Conservation (phyloP, 331 rosid species). For the Pyracantha coccinea region DNA sequence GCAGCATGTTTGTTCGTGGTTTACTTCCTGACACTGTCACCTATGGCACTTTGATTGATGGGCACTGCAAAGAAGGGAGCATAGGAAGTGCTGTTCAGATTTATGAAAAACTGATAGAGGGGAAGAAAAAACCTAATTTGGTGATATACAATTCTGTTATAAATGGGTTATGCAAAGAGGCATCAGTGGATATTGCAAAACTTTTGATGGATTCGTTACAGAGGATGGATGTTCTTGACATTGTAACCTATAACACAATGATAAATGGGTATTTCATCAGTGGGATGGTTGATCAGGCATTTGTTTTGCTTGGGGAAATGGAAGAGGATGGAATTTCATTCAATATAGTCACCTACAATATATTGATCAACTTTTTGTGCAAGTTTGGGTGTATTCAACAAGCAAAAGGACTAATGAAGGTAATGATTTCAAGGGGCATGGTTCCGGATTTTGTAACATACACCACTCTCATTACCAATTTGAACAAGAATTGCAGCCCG, state of each 20-base stretch:
- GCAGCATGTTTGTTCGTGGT: slow-evolving; percentile 40
- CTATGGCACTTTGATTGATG: slow-evolving; percentile 42
- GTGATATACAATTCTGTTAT: slow-evolving; percentile 42
- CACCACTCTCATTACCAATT: slow-evolving; percentile 37
- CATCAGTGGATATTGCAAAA: slow-evolving; percentile 23
- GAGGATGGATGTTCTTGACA: slow-evolving; percentile 21
- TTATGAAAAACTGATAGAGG: slow-evolving; percentile 34
- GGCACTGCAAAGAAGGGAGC: slow-evolving; percentile 40
- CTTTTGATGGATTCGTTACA: slow-evolving; percentile 21
- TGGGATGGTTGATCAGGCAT: slow-evolving; percentile 32
- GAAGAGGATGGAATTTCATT: slow-evolving; percentile 24
- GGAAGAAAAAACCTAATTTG: slow-evolving; percentile 33
- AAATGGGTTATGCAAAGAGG: slow-evolving; percentile 42
- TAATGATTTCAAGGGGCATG: slow-evolving; percentile 33
- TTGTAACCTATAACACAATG: slow-evolving; percentile 39
- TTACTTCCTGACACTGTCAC: slow-evolving; percentile 43
- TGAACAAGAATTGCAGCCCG: slow-evolving; percentile 17
- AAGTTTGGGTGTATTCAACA: slow-evolving; percentile 32
- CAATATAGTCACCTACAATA: slow-evolving; percentile 42
- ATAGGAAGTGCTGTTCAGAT: slow-evolving; percentile 29
- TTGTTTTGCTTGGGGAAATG: slow-evolving; percentile 33
- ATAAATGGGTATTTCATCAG: slow-evolving; percentile 30
- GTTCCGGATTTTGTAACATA: slow-evolving; percentile 45
- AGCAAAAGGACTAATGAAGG: slow-evolving; percentile 41
- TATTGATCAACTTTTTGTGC: slow-evolving; percentile 40